These are phyloP conservation scores for Lycium ferocissimum DNA, from an alignment of 257 asterid genomes.

Conservation along the genomic window DNA sequence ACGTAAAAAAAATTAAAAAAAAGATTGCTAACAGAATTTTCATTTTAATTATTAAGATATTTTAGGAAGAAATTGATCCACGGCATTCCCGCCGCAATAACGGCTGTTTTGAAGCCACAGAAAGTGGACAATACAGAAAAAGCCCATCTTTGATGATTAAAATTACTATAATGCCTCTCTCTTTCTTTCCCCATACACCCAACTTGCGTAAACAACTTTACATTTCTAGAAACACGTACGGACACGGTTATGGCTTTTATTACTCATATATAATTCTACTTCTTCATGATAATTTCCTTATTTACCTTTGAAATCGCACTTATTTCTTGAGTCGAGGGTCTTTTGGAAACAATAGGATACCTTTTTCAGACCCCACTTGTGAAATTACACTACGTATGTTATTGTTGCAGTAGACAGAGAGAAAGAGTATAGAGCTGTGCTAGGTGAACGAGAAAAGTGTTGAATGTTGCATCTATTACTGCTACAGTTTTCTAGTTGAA, in stretches of 20 bases:
- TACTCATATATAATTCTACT: background rate
- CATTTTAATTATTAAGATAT: background rate
- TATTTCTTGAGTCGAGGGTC: too few species aligned
- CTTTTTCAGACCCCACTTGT: too few species aligned
- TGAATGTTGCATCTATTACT: too few species aligned
- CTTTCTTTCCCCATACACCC: conserved; percentile 26
- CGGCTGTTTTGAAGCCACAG: conserved; percentile 54
- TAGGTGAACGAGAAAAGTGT: too few species aligned
- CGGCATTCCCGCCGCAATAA: conserved; percentile 78
- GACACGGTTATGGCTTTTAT: conserved; percentile 42
- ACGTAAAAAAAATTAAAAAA: background rate
- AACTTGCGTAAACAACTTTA: conserved; percentile 39
- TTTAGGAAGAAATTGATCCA: conserved; percentile 33
- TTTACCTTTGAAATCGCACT: too few species aligned
- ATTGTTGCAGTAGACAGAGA: too few species aligned
- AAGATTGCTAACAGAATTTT: too few species aligned
- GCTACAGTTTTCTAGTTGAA: too few species aligned
- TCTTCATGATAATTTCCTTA: background rate
- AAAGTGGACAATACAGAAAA: conserved; percentile 45
- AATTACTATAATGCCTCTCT: conserved; percentile 40
- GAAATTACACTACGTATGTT: too few species aligned
- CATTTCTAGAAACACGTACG: conserved; percentile 53
- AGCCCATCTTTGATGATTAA: conserved; percentile 37
- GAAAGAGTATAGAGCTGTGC: too few species aligned
- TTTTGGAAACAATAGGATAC: too few species aligned